Evolutionary conservation across 306 rosid genomes (phyloP), one percentile per base, ranked within the genome.

Genomic region (Sophora flavescens): DNA sequence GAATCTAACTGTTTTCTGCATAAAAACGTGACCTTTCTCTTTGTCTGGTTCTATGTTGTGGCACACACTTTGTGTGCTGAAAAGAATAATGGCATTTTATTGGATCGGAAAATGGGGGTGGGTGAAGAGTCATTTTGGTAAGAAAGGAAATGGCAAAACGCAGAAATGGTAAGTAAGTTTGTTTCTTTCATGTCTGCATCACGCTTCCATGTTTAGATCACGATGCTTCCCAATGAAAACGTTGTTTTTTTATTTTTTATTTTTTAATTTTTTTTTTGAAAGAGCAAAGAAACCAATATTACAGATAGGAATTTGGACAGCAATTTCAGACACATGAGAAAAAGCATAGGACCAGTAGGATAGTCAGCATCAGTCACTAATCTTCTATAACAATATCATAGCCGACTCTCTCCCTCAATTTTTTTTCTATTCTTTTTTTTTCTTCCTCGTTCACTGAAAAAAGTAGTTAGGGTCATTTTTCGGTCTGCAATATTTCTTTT

Each of bases 71-170:
- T 70, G 50, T 56, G 64, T 26, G 63, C 0, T 63, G 30, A 51
- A 8, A 4, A 63, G 47, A 59, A 74, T 17, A n/a, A n/a, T n/a
- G 67, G 42, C 3, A 6, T 53, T 71, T 77, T 35, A 32, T 77
- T 35, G 4, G 63, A 32, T 57, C 22, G 63, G 30, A 50, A 42
- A 26, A 72, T 57, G n/a, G 26, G 64, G n/a, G 47, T 14, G 56
- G 81, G 68, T 59, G 50, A 51, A 75, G 72, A 50, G 53, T 32
- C 70, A 62, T 69, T 81, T 69, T 78, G 72, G 59, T 62, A 51
- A 47, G 48, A 11, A 68, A 6, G 42, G 59, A 8, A 68, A 22
- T 30, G 6, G 28, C 6, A 4, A 8, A 51, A 75, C 26, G 66
- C 62, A 6, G 58, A 76, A 76, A 51, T 50, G 80, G 65, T 2